phyloP scores from a whole-genome alignment of 208 protist genomes.

The Trypanosoma platydactyli region DNA sequence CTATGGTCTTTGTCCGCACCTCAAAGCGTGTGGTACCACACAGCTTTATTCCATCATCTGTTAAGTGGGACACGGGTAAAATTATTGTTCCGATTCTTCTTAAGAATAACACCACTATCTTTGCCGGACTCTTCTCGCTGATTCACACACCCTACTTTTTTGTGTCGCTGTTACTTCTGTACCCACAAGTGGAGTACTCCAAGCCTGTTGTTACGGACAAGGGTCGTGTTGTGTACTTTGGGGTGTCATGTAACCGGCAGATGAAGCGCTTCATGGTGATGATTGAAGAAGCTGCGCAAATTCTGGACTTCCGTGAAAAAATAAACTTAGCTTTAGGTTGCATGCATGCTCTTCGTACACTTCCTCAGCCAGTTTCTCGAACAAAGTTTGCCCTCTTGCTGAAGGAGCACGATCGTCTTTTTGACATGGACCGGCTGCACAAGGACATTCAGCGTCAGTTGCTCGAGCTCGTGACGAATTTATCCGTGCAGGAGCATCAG shows the following conservation, averaged over 20 bases:
- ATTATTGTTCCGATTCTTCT: slow-evolving; percentile 68
- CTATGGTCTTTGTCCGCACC: slow-evolving; percentile 86
- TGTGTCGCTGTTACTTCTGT: slow-evolving; percentile 74
- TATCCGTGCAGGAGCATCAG: slow-evolving; percentile 82
- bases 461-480: slow-evolving; percentile 64
- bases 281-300: slow-evolving; percentile 66
- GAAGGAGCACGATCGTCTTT: slow-evolving; percentile 70
- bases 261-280: slow-evolving; percentile 83
- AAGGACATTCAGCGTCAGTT: slow-evolving; percentile 62
- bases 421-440: slow-evolving; percentile 65
- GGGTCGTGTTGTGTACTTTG: slow-evolving; percentile 74
- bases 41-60: slow-evolving; percentile 36
- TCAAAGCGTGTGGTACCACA: slow-evolving; percentile 74
- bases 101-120: slow-evolving; percentile 54
- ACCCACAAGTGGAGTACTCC: slow-evolving; percentile 84
- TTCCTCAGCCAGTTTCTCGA: slow-evolving; percentile 57
- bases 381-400: slow-evolving; percentile 67
- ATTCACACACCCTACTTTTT: slow-evolving; percentile 80
- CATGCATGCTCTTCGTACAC: slow-evolving; percentile 71
- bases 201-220: slow-evolving; percentile 54
- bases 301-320: slow-evolving; percentile 84
- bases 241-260: slow-evolving; percentile 81
- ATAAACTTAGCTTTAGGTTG: slow-evolving; percentile 66
- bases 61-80: slow-evolving; percentile 64
- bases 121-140: slow-evolving; percentile 53